These are phyloP conservation scores for Cladophialophora exuberans DNA, from an alignment of 2,329 filamentous ascomycete species.

Conservation along the genomic window DNA sequence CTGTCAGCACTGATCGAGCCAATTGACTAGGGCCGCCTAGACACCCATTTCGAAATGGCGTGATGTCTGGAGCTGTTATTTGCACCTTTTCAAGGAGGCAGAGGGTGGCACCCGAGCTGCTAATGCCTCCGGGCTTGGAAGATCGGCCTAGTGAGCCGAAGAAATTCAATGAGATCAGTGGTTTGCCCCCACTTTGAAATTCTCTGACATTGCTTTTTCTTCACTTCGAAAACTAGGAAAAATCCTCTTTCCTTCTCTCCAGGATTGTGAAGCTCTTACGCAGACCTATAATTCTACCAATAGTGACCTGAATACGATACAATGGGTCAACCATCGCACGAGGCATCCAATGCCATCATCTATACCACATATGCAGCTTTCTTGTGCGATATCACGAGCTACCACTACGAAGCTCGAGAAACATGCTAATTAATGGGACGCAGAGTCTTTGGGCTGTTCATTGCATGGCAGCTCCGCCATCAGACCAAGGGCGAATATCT, in stretches of 20 bases:
- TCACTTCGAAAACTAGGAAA: background rate
- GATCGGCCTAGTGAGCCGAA: no score
- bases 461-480: constrained; percentile 60
- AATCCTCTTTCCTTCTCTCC: background rate
- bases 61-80: no score
- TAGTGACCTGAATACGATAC: background rate
- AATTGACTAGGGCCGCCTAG: no score
- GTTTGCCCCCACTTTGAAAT: background rate
- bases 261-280: background rate
- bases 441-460: constrained; percentile 65
- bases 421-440: background rate
- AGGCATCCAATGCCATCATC: constrained; percentile 81
- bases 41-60: no score
- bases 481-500: constrained; percentile 74
- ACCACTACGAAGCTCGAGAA: background rate
- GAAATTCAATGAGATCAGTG: no score
- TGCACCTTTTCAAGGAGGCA: background rate
- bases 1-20: no score
- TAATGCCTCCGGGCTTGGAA: no score
- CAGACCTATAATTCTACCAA: no score
- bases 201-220: constrained; percentile 7
- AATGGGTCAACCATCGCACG: constrained; percentile 75
- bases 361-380: constrained; percentile 79
- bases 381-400: constrained; percentile 58
- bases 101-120: background rate